Evolutionary conservation across 2,329 filamentous ascomycete species (phyloP), one percentile per base, ranked within the genome.

Genomic region (Aspergillus ustus): DNA sequence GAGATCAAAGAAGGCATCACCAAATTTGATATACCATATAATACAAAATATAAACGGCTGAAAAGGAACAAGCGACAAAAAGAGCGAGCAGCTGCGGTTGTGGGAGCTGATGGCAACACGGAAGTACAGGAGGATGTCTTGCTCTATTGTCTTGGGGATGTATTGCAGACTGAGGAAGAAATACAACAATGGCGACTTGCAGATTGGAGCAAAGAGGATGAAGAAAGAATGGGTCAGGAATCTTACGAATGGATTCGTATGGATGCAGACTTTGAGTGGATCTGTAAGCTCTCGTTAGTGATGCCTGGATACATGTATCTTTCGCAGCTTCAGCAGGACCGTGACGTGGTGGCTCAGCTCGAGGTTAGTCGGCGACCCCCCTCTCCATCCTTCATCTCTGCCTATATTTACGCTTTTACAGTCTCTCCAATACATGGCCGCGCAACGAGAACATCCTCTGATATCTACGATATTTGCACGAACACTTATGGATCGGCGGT

Each of bases 191-290:
- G 95, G 94, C 88, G 86, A 55, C 83, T 99, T 6, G 86, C 88
- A 6, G 94, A 98, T 66, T 99, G 94, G 93, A 89, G 91, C 52
- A 86, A 90, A 62, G 92, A 96, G 59, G 92, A 94, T 17, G 93
- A 98, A 76, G 85, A 90, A 40, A 89, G 88, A 70, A 98, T 99
- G 93, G 92, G 95, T 60, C 88, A 93, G 66, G 95, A 99, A 74
- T 96, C 92, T 0, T 99, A 97, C 72, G 95, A 99, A 75, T 99
- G 96, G 95, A 96, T 99, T 69, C 90, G 95, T 20, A 91, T 98
- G 79, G 95, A 99, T 76, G 93, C 94, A 17, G 96, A 99, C 77
- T 98, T 98, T 68, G 95, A 99, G 75, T 99, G 95, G 95, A 89
- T 97, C 61, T 95, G 91, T 77, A 89, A 89, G 67, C 91, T 96